Percentiles rank a stretch among this genome's conserved stretches.
Evolutionary conservation across 2,329 filamentous ascomycete species (phyloP).

Genomic region (Fusarium odoratissimum): DNA sequence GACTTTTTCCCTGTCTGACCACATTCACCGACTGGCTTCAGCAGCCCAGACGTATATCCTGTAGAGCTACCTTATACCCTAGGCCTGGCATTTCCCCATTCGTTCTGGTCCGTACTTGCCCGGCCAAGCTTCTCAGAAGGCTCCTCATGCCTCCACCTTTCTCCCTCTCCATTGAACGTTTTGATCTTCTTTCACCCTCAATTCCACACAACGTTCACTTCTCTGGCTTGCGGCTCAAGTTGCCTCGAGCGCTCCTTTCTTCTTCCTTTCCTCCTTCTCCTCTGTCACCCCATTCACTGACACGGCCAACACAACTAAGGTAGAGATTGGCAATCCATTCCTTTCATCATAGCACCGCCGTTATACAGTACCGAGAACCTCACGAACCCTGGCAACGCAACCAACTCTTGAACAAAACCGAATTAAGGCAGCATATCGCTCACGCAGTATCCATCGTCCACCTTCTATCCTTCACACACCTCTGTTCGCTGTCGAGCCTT

Average conservation of each 20-base stretch:
- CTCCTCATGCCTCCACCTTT: slow-evolving; percentile 21
- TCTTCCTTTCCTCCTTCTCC: slow-evolving; percentile 13
- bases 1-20: slow-evolving; percentile 20
- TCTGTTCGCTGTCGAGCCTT: neutral
- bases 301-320: slow-evolving; percentile 14
- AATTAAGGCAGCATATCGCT: slow-evolving; percentile 42
- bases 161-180: slow-evolving; percentile 12
- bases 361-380: slow-evolving; percentile 20
- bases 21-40: slow-evolving; percentile 31
- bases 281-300: slow-evolving; percentile 1
- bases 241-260: slow-evolving; percentile 27
- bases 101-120: slow-evolving; percentile 17
- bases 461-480: slow-evolving; percentile 8
- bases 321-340: slow-evolving; percentile 27
- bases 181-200: slow-evolving; percentile 19
- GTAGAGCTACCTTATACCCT: neutral
- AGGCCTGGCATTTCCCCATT: slow-evolving; percentile 17
- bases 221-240: slow-evolving; percentile 14
- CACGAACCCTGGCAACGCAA: slow-evolving; percentile 22
- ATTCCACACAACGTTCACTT: slow-evolving; percentile 28
- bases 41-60: neutral
- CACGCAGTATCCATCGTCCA: slow-evolving; percentile 38
- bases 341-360: slow-evolving; percentile 30
- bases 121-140: neutral
- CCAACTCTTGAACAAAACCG: slow-evolving; percentile 22